Evolutionary conservation across 306 rosid species (phyloP).

Genomic region (Spatholobus suberectus): DNA sequence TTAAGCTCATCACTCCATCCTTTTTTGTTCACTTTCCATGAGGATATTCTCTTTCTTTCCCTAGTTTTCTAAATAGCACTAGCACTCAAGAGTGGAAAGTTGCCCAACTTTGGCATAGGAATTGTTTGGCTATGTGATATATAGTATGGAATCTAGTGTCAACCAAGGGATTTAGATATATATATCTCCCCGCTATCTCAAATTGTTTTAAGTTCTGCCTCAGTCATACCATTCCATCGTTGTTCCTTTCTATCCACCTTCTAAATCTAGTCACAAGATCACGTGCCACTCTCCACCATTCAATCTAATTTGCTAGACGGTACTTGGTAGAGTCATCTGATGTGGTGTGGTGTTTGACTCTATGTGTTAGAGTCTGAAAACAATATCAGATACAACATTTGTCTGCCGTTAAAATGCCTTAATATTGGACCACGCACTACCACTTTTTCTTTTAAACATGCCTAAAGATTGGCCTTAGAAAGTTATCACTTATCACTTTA

Average conservation of each 20-base stretch:
- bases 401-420: slow-evolving; percentile 25
- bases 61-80: not conserved
- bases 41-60: slow-evolving; percentile 6
- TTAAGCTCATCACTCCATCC: not conserved
- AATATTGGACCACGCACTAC: slow-evolving; percentile 9
- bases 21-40: not conserved
- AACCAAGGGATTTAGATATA: too few relatives aligned
- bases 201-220: slow-evolving; percentile 64
- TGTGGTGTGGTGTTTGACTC: slow-evolving; percentile 96
- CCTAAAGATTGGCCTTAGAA: slow-evolving; percentile 10
- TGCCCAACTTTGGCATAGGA: not conserved
- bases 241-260: slow-evolving; percentile 87
- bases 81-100: not conserved
- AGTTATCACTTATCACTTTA: slow-evolving; percentile 31
- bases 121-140: not conserved
- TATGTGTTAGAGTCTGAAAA: slow-evolving; percentile 82
- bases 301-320: slow-evolving; percentile 74
- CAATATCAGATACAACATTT: slow-evolving; percentile 23
- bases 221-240: slow-evolving; percentile 78
- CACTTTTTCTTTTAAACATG: too few relatives aligned
- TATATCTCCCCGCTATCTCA: slow-evolving; percentile 65
- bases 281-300: slow-evolving; percentile 75
- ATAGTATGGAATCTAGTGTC: not conserved
- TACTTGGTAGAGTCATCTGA: slow-evolving; percentile 98
- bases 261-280: slow-evolving; percentile 84